Conservation (phyloP, 805 yeast species). For the Kazachstania viticola region DNA sequence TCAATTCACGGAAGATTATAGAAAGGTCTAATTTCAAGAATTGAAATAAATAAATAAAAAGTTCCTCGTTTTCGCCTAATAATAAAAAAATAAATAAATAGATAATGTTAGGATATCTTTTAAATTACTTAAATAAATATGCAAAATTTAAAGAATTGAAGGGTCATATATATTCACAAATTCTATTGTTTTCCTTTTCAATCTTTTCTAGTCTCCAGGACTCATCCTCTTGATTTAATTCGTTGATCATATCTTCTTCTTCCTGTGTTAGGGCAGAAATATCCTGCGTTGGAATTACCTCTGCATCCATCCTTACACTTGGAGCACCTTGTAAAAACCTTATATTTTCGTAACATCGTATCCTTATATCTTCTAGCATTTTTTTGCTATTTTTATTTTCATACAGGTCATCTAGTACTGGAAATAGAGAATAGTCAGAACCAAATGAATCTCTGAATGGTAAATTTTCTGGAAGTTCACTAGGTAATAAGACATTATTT, state of each 20-base stretch:
- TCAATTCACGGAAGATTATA: no score
- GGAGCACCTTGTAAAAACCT: constrained; percentile 85
- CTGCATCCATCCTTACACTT: constrained; percentile 76
- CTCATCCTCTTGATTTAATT: constrained; percentile 24
- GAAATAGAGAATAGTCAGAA: constrained; percentile 86
- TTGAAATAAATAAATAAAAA: no score
- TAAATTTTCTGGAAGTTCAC: constrained; percentile 59
- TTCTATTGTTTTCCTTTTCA: constrained; percentile 30
- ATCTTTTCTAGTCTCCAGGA: constrained; percentile 26
- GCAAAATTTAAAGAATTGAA: no score
- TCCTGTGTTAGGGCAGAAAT: constrained; percentile 33
- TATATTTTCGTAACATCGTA: constrained; percentile 68
- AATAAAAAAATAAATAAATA: no score
- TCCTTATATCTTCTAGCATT: constrained; percentile 68
- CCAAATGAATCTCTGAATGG: constrained; percentile 79
- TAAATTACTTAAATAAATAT: no score
- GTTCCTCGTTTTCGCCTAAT: no score
- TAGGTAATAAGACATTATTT: constrained; percentile 64
- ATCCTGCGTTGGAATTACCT: constrained; percentile 60
- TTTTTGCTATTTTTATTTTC: constrained; percentile 80
- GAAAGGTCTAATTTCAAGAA: no score
- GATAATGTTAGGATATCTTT: no score
- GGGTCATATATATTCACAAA: constrained; percentile 24
- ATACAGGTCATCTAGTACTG: constrained; percentile 62
- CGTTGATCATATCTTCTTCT: constrained; percentile 29